Evolutionary conservation across 2,329 filamentous ascomycete species (phyloP).

Genomic region (Cordyceps farinosa): DNA sequence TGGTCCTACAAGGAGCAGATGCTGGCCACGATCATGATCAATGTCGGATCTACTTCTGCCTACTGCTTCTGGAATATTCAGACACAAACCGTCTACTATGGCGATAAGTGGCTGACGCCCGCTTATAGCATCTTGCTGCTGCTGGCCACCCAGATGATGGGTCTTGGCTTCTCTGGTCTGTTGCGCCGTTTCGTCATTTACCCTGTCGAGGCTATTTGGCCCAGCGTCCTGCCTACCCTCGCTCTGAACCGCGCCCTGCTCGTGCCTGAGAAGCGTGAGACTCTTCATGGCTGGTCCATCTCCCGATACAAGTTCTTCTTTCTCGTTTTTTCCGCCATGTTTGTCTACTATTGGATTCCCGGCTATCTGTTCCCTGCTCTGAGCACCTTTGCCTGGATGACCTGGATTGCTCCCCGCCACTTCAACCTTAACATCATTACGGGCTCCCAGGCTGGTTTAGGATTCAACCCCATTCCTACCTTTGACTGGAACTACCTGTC

Average conservation of each 20-base stretch:
- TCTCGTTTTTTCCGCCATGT: slow-evolving; percentile 34
- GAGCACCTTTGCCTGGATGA: slow-evolving; percentile 44
- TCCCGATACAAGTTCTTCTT: slow-evolving; percentile 41
- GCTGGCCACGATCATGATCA: slow-evolving; percentile 37
- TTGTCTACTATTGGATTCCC: slow-evolving; percentile 45
- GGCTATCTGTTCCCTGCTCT: slow-evolving; percentile 41
- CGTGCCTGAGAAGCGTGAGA: slow-evolving; percentile 34
- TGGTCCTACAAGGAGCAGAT: slow-evolving; percentile 41
- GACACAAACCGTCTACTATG: slow-evolving; percentile 28
- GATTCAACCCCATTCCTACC: slow-evolving; percentile 17
- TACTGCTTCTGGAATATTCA: slow-evolving; percentile 36
- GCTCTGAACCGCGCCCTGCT: slow-evolving; percentile 15
- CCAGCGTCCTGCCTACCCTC: slow-evolving; percentile 28
- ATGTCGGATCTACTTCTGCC: slow-evolving; percentile 35
- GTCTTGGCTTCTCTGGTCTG: slow-evolving; percentile 32
- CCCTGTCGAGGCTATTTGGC: slow-evolving; percentile 15
- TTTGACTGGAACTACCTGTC: slow-evolving; percentile 23
- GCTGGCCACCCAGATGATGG: slow-evolving; percentile 32
- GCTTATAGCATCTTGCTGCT: slow-evolving; percentile 33
- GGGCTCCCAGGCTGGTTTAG: slow-evolving; percentile 4
- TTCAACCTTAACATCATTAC: slow-evolving; percentile 31
- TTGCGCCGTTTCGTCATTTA: slow-evolving; percentile 30
- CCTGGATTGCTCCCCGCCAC: slow-evolving; percentile 44
- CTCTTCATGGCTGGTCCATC: slow-evolving; percentile 40
- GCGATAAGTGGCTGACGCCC: slow-evolving; percentile 20